Evolutionary conservation across 1,284 basidiomycete genomes (phyloP), one percentile per base, ranked within the genome.

Genomic region (Trametes polyzona): DNA sequence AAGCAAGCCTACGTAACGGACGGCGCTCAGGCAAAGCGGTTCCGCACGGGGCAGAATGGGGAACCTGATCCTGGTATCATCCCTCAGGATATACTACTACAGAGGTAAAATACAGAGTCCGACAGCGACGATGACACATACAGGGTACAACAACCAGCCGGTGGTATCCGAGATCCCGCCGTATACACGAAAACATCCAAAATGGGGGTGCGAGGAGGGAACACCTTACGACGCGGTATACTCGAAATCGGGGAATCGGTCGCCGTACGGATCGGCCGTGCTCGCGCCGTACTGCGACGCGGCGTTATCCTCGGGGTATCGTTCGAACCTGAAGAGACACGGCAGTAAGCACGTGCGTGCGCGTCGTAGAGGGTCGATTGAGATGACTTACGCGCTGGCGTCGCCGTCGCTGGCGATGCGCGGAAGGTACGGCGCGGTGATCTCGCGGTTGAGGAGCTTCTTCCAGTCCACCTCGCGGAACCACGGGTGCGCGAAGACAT

Each of bases 401-500:
- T 96, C 94, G 0, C 94, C 94, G 9, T 94, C 93, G 16, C 92
- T 87, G 26, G 77, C 81, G 51, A 95, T 92, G 71, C 87, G 88
- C 7, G 96, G 96, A 43, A 98, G 77, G 74, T 97, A 99, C 4
- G 96, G 96, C n/a, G 96, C 95, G 2, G 92, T 93, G 55, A 99
- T 98, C 70, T 98, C 94, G 59, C 94, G 79, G 48, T 83, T 81
- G 67, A 84, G 85, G 53, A 99, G 76, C 72, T 89, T 87, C 57
- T 86, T 85, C 96, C 96, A 99, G 65, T 96, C 93, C 19, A 99
- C 96, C 74, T 99, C 97, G 43, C 86, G 82, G 70, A 98, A 98
- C 96, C 96, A 98, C n/a, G 87, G 82, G 71, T 98, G 96, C 9
- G 88, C 88, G 68, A 98, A 98, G 58, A 99, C 95, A 72, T 98